These are phyloP conservation scores for Zymoseptoria passerinii DNA, from an alignment of 2,329 filamentous ascomycete species.

Conservation along the genomic window DNA sequence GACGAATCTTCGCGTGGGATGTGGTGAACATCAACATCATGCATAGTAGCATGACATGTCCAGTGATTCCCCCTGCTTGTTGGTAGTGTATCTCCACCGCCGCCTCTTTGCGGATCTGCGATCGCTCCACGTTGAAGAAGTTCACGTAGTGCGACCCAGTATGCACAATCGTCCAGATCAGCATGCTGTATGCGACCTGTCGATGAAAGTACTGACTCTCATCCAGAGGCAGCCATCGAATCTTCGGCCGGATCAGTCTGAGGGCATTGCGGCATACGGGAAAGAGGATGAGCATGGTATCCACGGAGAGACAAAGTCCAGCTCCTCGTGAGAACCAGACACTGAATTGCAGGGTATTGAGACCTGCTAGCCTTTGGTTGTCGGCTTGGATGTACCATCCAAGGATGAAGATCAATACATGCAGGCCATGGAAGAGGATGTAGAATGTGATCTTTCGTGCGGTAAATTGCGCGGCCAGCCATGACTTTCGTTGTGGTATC, in stretches of 20 bases:
- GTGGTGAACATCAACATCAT: conserved; percentile 99
- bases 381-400: conserved; percentile 55
- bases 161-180: conserved; percentile 74
- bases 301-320: conserved; percentile 73
- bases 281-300: conserved; percentile 78
- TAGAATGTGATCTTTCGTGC: conserved; percentile 31
- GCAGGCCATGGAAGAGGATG: conserved; percentile 31
- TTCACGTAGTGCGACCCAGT: conserved; percentile 86
- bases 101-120: conserved; percentile 68
- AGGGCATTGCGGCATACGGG: conserved; percentile 92
- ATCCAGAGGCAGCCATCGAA: conserved; percentile 84
- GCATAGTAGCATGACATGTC: conserved; percentile 96
- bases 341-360: conserved; percentile 77
- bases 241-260: conserved; percentile 73
- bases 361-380: conserved; percentile 59
- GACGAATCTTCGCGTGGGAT: conserved; percentile 82
- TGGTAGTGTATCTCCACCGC: conserved; percentile 89
- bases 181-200: conserved; percentile 81
- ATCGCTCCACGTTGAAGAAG: conserved; percentile 90
- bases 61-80: conserved; percentile 83
- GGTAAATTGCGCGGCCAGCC: conserved; percentile 29
- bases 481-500: conserved; percentile 22
- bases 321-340: conserved; percentile 96
- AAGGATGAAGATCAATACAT: conserved; percentile 30
- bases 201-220: conserved; percentile 96